Conservation (phyloP, 305 asterid species). For the Plantago coronopus region DNA sequence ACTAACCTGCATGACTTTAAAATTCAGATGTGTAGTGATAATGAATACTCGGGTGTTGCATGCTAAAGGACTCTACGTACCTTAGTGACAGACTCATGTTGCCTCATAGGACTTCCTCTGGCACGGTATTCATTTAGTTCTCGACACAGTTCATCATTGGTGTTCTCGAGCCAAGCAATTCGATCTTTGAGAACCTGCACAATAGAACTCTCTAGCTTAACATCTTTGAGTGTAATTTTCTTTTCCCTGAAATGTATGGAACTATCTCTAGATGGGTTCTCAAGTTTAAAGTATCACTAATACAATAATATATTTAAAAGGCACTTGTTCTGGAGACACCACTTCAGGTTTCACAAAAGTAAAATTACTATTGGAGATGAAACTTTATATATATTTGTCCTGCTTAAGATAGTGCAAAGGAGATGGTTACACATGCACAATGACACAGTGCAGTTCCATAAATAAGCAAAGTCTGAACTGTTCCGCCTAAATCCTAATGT, state of each 20-base stretch:
- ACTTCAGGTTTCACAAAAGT: too few relatives aligned
- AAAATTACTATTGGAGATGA: too few relatives aligned
- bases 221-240: not conserved
- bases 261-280: not conserved
- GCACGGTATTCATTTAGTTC: constrained; percentile 77
- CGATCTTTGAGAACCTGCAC: constrained; percentile 82
- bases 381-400: too few relatives aligned
- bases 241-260: constrained; percentile 11
- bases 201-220: constrained; percentile 22
- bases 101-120: constrained; percentile 50
- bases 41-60: not conserved
- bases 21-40: not conserved
- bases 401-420: not conserved
- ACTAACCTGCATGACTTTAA: constrained; percentile 38
- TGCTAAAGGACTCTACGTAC: constrained; percentile 33
- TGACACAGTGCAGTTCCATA: too few relatives aligned
- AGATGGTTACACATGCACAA: too few relatives aligned
- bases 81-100: constrained; percentile 48
- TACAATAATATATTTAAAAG: too few relatives aligned
- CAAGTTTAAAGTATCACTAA: not conserved
- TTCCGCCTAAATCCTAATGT: too few relatives aligned
- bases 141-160: constrained; percentile 78
- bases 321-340: too few relatives aligned
- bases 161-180: constrained; percentile 90
- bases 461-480: too few relatives aligned